Evolutionary conservation across 352 stramenopile species (phyloP).

Genomic region (Pythium phragmiticola): DNA sequence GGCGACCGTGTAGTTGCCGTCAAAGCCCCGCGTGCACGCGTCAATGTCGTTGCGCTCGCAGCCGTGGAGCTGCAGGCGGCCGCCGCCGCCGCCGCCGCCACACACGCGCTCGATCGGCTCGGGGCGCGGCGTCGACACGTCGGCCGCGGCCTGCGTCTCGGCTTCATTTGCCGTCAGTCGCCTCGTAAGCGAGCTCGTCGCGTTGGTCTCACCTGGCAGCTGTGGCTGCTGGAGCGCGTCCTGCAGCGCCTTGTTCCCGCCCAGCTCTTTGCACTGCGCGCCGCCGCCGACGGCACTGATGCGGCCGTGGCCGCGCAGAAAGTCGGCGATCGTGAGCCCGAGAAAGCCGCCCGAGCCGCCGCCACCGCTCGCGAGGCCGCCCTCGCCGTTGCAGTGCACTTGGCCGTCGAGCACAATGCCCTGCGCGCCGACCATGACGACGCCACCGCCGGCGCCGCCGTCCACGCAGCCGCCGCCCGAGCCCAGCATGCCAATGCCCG

Average conservation of each 20-base stretch:
- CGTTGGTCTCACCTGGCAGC: constrained; percentile 1
- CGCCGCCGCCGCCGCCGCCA: constrained; percentile 69
- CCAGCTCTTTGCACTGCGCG: constrained; percentile 41
- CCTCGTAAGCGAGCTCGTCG: neutral
- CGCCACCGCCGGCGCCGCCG: constrained; percentile 62
- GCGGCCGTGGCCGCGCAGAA: constrained; percentile 49
- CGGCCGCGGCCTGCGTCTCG: neutral
- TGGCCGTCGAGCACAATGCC: constrained; percentile 69
- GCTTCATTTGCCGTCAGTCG: neutral
- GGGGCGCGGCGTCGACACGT: neutral
- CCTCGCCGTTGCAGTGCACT: constrained; percentile 66
- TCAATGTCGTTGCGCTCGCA: constrained; percentile 67
- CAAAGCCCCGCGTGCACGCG: constrained; percentile 64
- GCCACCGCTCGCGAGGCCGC: constrained; percentile 50
- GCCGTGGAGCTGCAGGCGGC: constrained; percentile 65
- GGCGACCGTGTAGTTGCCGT: constrained; percentile 77
- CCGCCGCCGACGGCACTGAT: constrained; percentile 74
- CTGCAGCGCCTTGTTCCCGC: constrained; percentile 3
- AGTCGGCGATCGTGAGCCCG: constrained; percentile 57
- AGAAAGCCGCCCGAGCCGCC: constrained; percentile 78
- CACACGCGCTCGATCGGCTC: constrained; percentile 35
- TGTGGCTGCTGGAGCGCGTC: constrained; percentile 1
- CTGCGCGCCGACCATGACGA: constrained; percentile 61
- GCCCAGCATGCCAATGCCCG: constrained; percentile 63
- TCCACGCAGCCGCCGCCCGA: constrained; percentile 70